A percentile compares a stretch with the other conserved stretches of the same genome.
These are phyloP conservation scores for Leucaena leucocephala DNA, from an alignment of 306 rosid genomes.

Conservation along the genomic window DNA sequence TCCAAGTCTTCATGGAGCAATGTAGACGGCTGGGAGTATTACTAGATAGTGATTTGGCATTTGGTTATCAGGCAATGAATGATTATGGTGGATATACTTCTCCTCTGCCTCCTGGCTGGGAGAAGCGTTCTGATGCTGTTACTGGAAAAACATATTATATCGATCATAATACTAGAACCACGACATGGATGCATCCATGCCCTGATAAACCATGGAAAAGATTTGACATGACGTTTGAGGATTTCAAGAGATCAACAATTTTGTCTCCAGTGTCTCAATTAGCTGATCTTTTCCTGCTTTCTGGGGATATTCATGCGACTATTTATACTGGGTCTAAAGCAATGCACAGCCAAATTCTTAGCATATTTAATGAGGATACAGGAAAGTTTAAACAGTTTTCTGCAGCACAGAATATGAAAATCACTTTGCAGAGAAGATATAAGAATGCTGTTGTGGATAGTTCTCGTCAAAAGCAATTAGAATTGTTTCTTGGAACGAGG, in stretches of 20 bases:
- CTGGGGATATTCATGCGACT: constrained; percentile 98
- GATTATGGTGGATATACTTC: constrained; percentile 77
- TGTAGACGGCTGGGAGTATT: constrained; percentile 96
- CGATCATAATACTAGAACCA: constrained; percentile 96
- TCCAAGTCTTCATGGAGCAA: constrained; percentile 95
- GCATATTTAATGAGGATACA: constrained; percentile 90
- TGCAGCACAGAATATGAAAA: constrained; percentile 94
- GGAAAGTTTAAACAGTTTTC: constrained; percentile 96
- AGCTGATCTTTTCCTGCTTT: constrained; percentile 92
- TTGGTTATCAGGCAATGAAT: constrained; percentile 67
- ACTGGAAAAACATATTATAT: constrained; percentile 87
- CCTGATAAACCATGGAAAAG: constrained; percentile 99
- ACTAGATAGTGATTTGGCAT: constrained; percentile 78
- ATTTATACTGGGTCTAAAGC: constrained; percentile 98
- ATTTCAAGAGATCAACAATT: constrained; percentile 88
- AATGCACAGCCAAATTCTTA: constrained; percentile 99
- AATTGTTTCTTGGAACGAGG: constrained; percentile 95
- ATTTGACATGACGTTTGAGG: constrained; percentile 97
- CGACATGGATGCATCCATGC: constrained; percentile 98
- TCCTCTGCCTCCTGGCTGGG: constrained; percentile 99
- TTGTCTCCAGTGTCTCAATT: constrained; percentile 89
- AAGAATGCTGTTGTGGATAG: constrained; percentile 95
- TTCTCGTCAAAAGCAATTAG: constrained; percentile 96
- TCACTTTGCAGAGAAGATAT: constrained; percentile 94
- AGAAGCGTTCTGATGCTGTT: constrained; percentile 92